Evolutionary conservation across 257 asterid species (phyloP).

Genomic region (Striga asiatica): DNA sequence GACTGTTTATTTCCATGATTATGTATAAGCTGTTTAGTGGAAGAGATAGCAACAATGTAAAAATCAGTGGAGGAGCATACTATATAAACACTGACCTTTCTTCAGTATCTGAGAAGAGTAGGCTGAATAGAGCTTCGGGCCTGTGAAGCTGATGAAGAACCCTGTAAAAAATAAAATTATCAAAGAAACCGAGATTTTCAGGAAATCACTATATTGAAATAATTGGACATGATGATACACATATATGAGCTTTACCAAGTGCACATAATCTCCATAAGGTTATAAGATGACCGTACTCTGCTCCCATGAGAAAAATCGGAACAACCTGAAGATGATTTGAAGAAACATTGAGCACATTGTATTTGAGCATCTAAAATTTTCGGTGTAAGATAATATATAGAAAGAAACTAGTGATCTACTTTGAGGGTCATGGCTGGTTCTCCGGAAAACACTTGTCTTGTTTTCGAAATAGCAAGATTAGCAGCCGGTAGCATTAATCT

Average conservation of each 20-base stretch:
- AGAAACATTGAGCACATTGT: neutral
- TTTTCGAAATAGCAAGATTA: constrained; percentile 52
- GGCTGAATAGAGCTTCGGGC: constrained; percentile 46
- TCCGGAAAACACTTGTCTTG: constrained; percentile 67
- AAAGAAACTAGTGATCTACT: constrained; percentile 23
- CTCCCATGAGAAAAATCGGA: constrained; percentile 69
- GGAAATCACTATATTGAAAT: neutral
- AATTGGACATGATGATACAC: neutral
- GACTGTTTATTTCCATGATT: constrained; percentile 25
- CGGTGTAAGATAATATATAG: neutral
- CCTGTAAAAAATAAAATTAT: constrained; percentile 36
- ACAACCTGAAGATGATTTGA: constrained; percentile 37
- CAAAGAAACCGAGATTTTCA: neutral
- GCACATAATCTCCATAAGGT: constrained; percentile 76
- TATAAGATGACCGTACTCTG: constrained; percentile 77
- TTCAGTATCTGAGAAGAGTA: constrained; percentile 41
- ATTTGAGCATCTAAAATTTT: neutral
- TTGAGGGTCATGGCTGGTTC: constrained; percentile 88
- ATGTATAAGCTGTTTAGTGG: neutral
- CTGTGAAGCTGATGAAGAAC: constrained; percentile 67
- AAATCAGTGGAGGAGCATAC: neutral
- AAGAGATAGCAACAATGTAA: neutral
- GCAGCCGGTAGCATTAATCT: constrained; percentile 66
- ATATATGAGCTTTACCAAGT: no score
- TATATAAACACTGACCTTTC: constrained; percentile 52